Evolutionary conservation across 805 yeast genomes (phyloP).

Genomic region (Yamadazyma endophytica): DNA sequence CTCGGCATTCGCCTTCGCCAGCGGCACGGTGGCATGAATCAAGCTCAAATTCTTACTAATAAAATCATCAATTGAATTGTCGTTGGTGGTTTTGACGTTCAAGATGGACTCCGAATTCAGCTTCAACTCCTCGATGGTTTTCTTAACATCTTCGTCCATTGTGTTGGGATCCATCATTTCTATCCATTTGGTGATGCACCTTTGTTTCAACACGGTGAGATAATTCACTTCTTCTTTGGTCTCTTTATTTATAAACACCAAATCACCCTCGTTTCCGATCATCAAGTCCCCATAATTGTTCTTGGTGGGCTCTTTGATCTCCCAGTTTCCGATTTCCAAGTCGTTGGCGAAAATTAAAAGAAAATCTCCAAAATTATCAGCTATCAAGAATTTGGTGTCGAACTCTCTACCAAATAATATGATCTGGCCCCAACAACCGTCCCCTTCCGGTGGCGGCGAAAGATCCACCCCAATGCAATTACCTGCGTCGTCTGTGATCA

Average conservation of each 20-base stretch:
- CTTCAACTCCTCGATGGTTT: conserved; percentile 16
- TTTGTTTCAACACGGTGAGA: conserved; percentile 34
- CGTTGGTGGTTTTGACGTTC: conserved; percentile 13
- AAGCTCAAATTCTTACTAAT: conserved; percentile 25
- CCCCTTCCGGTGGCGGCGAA: conserved; percentile 59
- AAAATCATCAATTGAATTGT: conserved; percentile 24
- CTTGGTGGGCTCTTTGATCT: conserved; percentile 55
- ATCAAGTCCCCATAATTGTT: conserved; percentile 49
- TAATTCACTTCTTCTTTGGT: conserved; percentile 41
- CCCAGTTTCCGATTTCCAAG: conserved; percentile 78
- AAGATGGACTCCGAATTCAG: conserved; percentile 17
- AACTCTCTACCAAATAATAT: conserved; percentile 92
- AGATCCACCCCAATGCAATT: conserved; percentile 90
- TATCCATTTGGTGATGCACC: conserved; percentile 33
- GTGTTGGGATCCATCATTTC: conserved; percentile 16
- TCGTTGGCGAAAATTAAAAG: conserved; percentile 80
- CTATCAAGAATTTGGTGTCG: conserved; percentile 83
- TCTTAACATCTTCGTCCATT: conserved; percentile 8
- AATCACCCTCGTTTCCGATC: conserved; percentile 68
- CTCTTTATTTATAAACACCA: conserved; percentile 62
- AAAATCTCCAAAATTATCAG: conserved; percentile 88
- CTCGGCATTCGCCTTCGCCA: too few species aligned
- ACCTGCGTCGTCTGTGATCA: conserved; percentile 84
- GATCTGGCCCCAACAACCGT: conserved; percentile 75
- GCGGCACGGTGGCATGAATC: too few species aligned